phyloP scores from a whole-genome alignment of 2,329 filamentous ascomycete genomes.

The Ceratocystis lukuohia region DNA sequence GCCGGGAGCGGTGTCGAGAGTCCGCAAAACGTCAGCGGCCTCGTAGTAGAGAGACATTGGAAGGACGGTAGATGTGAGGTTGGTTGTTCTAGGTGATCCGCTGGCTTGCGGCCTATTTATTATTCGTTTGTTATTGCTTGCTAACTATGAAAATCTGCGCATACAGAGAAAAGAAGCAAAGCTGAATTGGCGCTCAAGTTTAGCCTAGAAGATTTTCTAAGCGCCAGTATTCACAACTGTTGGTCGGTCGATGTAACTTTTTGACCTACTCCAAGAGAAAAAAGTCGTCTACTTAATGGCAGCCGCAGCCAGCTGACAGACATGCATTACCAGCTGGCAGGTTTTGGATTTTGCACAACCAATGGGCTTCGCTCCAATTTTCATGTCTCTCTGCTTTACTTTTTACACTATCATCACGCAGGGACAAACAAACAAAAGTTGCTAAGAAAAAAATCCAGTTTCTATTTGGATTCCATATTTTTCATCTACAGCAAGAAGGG shows the following conservation, averaged over 20 bases:
- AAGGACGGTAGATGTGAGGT: neutral
- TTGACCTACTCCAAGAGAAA: neutral
- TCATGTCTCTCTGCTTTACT: too few relatives aligned
- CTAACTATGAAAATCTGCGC: neutral
- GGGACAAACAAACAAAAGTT: neutral
- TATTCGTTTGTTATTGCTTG: neutral
- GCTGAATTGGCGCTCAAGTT: neutral
- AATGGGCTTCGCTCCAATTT: too few relatives aligned
- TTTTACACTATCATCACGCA: too few relatives aligned
- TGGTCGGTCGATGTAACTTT: too few relatives aligned
- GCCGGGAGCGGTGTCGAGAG: slow-evolving; percentile 48
- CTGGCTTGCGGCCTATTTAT: too few relatives aligned
- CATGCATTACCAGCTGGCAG: neutral
- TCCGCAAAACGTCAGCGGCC: slow-evolving; percentile 58
- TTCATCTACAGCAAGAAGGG: too few relatives aligned
- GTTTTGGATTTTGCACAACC: neutral
- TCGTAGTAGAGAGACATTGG: slow-evolving; percentile 92
- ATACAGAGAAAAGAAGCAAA: neutral
- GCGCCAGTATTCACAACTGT: too few relatives aligned
- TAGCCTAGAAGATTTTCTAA: neutral
- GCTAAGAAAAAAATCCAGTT: neutral
- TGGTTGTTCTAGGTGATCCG: neutral
- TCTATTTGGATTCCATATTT: neutral
- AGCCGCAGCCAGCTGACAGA: neutral
- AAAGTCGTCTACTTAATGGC: neutral